Evolutionary conservation across 2,329 filamentous ascomycete genomes (phyloP), one percentile per base, ranked within the genome.

Genomic region (Arthrobotrys iridis): DNA sequence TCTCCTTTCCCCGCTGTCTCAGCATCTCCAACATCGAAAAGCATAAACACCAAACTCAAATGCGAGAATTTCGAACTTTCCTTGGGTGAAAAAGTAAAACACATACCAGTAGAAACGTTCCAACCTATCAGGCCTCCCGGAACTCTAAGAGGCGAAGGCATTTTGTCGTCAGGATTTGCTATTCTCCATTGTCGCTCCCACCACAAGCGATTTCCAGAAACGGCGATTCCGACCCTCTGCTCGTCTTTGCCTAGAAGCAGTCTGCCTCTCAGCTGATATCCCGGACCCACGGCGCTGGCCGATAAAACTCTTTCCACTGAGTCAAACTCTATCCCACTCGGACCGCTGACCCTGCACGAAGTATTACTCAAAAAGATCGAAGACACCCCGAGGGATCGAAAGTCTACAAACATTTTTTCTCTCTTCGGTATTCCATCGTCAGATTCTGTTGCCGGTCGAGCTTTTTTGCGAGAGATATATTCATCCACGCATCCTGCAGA

Each of bases 1-100:
- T 24, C 45, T 43, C 43, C 30, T 28, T 62, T 63, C 66, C 58
- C 66, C 66, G 58, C 58, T 71, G 58, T 71, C 57, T 71, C 66
- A 71, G 64, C 58, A 71, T 71, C 66, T 41, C 40, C 58, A 70
- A 62, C 60, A 15, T 41, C 33, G 28, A 43, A 43, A 60, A 52
- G 30, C n/a, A 60, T 58, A 41, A 68, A 45, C 63, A 58, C 50
- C 52, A 50, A 40, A 41, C 50, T 55, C 11, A 35, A 37, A 52
- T n/a, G 30, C n/a, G 28, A 55, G 26, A 41, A 50, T 30, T 57
- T 26, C 45, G 52, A 68, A 48, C 40, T 28, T 67, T 66, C 52
- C 20, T 37, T 37, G 5, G 3, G 20, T 11, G 13, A 26, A 28
- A 43, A 58, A 22, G 13, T n/a, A 28, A 43, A 58, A 22, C 5